Evolutionary conservation across 2,329 filamentous ascomycete genomes (phyloP).

Genomic region (Cladobotryum protrusum): DNA sequence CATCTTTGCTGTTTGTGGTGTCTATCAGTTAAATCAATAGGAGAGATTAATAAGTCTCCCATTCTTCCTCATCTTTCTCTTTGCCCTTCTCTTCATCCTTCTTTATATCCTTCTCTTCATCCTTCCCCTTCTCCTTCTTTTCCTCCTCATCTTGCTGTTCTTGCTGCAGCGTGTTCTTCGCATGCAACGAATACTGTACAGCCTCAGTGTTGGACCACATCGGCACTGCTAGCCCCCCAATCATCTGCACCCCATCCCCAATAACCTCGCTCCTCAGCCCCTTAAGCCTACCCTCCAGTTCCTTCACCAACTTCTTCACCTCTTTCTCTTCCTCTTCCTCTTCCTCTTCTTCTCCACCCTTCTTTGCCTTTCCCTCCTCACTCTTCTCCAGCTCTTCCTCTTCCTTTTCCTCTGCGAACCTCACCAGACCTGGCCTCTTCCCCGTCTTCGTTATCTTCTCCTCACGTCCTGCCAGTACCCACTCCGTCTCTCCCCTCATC

Average conservation of each 20-base stretch:
- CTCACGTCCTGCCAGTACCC: neutral
- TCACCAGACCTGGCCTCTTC: neutral
- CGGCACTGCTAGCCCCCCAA: slow-evolving; percentile 6
- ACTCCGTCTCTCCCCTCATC: neutral
- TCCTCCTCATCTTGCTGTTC: neutral
- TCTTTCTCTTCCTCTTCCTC: neutral
- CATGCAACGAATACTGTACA: too few species aligned
- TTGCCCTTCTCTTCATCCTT: neutral
- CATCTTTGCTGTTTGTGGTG: too few species aligned
- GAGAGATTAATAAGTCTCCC: too few species aligned
- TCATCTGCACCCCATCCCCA: slow-evolving; percentile 1
- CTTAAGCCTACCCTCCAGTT: slow-evolving; percentile 2
- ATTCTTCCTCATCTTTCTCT: neutral
- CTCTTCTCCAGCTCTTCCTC: neutral
- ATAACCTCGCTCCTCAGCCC: slow-evolving; percentile 3
- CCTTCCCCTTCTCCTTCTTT: neutral
- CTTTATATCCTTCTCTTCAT: neutral
- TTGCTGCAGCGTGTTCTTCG: neutral
- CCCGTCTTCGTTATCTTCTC: neutral
- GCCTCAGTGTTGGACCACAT: neutral
- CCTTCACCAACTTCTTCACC: slow-evolving; percentile 2
- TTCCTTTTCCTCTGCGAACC: neutral
- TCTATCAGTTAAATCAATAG: too few species aligned
- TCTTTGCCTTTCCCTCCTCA: neutral
- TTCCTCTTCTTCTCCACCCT: neutral